Base-by-base conservation (phyloP, 1,139 yeast species). In the Kodamaea derodonti region DNA sequence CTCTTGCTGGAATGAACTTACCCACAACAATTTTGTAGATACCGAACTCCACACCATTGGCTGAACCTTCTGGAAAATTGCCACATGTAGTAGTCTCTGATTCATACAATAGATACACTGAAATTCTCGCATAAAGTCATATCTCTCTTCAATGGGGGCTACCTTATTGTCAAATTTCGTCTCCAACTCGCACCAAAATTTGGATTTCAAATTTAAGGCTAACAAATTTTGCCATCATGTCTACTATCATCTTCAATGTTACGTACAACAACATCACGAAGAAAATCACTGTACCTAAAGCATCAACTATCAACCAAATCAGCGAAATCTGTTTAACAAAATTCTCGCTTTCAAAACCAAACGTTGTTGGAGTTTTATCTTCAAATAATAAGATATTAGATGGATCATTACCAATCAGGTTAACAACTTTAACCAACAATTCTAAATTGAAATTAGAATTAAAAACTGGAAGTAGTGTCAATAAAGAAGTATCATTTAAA, bases 401-500 rank as follows among this genome's bases (percentile, higher is more conserved):
- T 37, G 41, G 49, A 2, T 43, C 63, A 11, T 47, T 62, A 22
- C 65, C 70, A 1, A 41, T 69, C 12, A 48, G 71, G 31, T 53
- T 63, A 34, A 57, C 69, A 5, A 54, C 51, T 20, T 47, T 69
- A 15, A 41, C 56, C 20, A 65, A 61, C 36, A 68, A 59, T 45
- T 48, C 61, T 14, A 61, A 56, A 35, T 43, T 69, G 24, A 46
- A 45, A 18, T 43, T 59, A 20, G 50, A 51, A 37, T 37, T 54
- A 13, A 10, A 11, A 11, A 12, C 26, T 8, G 14, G 14, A 6
- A 42, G 45, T 12, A 42, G 31, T 8, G 36, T 28, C 9, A 31
- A 18, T 4, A 33, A 22, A 7, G 36, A 35, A 7, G 34, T 43
- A 12, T 42, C 38, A 12, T 40, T 45, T 14, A 47, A 45, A 34